Conservation (phyloP, 2,329 filamentous ascomycete genomes). For the Trichoderma hamatum region DNA sequence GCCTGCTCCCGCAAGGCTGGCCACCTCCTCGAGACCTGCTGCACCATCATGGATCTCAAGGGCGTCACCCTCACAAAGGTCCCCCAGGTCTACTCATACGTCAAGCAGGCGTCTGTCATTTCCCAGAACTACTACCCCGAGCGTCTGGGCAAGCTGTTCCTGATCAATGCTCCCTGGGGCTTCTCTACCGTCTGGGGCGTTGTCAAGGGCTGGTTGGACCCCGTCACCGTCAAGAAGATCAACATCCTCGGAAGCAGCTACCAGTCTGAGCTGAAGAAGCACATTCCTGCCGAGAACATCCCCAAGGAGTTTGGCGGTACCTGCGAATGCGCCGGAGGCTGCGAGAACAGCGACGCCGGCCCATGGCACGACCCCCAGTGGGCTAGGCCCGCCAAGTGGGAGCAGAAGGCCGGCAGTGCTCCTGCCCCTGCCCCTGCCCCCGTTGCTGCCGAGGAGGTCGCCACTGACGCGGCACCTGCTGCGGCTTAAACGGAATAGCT, state of each 20-base stretch:
- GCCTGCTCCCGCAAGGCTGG: slow-evolving; percentile 92
- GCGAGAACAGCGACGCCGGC: slow-evolving; percentile 82
- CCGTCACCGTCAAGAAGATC: slow-evolving; percentile 95
- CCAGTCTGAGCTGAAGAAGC: slow-evolving; percentile 78
- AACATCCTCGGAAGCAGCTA: slow-evolving; percentile 82
- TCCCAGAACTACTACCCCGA: slow-evolving; percentile 99
- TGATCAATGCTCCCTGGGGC: slow-evolving; percentile 98
- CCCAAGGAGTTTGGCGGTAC: slow-evolving; percentile 82
- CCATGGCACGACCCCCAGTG: slow-evolving; percentile 81
- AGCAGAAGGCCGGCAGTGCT: slow-evolving; percentile 47
- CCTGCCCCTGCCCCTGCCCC: slow-evolving; percentile 30
- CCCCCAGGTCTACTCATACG: slow-evolving; percentile 83
- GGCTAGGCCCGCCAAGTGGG: slow-evolving; percentile 67
- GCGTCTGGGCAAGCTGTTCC: slow-evolving; percentile 90
- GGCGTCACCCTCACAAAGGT: slow-evolving; percentile 84
- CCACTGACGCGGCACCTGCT: slow-evolving; percentile 41
- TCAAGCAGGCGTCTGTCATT: slow-evolving; percentile 81
- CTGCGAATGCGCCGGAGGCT: slow-evolving; percentile 82
- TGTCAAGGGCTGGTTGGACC: slow-evolving; percentile 93
- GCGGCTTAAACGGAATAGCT: slow-evolving; percentile 36
- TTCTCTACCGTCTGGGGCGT: slow-evolving; percentile 84
- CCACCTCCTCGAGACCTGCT: slow-evolving; percentile 92
- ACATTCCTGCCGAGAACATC: slow-evolving; percentile 88
- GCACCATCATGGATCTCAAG: slow-evolving; percentile 97
- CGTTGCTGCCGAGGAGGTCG: slow-evolving; percentile 37